Conservation (phyloP, 164 flowering plant genomes). For the Kingdonia uniflora region DNA sequence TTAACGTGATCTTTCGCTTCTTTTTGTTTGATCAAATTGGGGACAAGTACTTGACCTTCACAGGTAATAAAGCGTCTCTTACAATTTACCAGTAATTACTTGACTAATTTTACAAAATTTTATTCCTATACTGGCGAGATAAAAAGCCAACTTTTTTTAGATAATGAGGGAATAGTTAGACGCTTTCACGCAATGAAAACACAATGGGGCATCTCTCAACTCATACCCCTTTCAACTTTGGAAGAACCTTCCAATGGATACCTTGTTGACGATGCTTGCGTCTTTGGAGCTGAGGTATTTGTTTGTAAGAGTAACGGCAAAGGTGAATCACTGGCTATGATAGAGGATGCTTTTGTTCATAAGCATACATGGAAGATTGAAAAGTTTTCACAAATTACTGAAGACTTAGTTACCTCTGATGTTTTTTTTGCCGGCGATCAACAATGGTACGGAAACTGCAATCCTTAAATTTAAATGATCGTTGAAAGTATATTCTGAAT, state of each 20-base stretch:
- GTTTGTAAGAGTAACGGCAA: constrained; percentile 1
- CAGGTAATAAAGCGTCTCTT: constrained; percentile 2
- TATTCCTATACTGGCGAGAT: too few species aligned
- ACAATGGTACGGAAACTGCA: not conserved
- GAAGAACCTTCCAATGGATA: constrained; percentile 5
- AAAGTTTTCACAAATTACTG: not conserved
- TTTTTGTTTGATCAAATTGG: constrained; percentile 10
- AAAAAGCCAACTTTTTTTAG: not conserved
- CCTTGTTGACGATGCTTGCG: constrained; percentile 5
- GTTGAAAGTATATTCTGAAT: too few species aligned
- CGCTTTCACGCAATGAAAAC: constrained; percentile 4
- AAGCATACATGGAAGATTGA: constrained; percentile 3
- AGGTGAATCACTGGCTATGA: not conserved
- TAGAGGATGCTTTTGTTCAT: not conserved
- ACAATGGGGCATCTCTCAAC: constrained; percentile 2
- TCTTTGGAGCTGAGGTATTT: constrained; percentile 9
- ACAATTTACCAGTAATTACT: not conserved
- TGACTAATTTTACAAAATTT: too few species aligned
- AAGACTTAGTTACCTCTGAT: not conserved
- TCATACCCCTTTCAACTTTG: constrained; percentile 3
- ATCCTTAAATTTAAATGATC: too few species aligned
- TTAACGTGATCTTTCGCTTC: not conserved
- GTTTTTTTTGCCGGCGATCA: not conserved
- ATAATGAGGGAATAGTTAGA: not conserved
- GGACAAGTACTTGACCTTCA: constrained; percentile 1